Evolutionary conservation across 805 yeast genomes (phyloP).

Genomic region (Ogataea nitratoaversa): DNA sequence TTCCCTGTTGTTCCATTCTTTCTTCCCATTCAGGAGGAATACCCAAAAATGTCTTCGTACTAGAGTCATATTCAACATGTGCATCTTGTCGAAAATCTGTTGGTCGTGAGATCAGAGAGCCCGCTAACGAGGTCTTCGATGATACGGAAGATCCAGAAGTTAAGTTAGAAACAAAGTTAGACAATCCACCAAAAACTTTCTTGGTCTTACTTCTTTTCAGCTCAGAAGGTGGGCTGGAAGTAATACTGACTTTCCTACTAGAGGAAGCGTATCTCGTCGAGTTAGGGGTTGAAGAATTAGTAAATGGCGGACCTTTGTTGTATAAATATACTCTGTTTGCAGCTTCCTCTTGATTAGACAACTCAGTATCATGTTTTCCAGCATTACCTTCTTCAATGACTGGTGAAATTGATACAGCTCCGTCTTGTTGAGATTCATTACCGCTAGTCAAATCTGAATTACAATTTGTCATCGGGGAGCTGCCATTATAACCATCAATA

Average conservation of each 20-base stretch:
- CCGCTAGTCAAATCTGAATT: neutral
- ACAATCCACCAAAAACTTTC: slow-evolving; percentile 55
- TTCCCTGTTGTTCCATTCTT: slow-evolving; percentile 78
- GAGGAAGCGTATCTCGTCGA: slow-evolving; percentile 12
- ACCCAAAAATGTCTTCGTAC: slow-evolving; percentile 85
- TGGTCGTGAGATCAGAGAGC: slow-evolving; percentile 77
- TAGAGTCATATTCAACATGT: slow-evolving; percentile 86
- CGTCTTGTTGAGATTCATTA: neutral
- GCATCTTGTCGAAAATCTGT: slow-evolving; percentile 86
- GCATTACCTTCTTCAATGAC: no score
- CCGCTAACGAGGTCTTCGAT: slow-evolving; percentile 26
- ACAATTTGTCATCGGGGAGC: neutral
- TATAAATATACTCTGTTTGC: neutral
- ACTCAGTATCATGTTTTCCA: no score
- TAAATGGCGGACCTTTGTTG: neutral
- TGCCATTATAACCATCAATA: slow-evolving; percentile 11
- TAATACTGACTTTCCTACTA: slow-evolving; percentile 10
- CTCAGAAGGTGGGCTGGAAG: slow-evolving; percentile 12
- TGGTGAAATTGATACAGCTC: neutral
- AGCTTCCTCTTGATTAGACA: neutral
- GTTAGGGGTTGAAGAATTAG: slow-evolving; percentile 2
- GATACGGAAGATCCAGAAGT: slow-evolving; percentile 10
- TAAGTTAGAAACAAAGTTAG: slow-evolving; percentile 34
- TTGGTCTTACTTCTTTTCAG: slow-evolving; percentile 40
- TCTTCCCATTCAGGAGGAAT: slow-evolving; percentile 91